phyloP scores from a whole-genome alignment of 441 rosid genomes.

The Biscutella laevigata region DNA sequence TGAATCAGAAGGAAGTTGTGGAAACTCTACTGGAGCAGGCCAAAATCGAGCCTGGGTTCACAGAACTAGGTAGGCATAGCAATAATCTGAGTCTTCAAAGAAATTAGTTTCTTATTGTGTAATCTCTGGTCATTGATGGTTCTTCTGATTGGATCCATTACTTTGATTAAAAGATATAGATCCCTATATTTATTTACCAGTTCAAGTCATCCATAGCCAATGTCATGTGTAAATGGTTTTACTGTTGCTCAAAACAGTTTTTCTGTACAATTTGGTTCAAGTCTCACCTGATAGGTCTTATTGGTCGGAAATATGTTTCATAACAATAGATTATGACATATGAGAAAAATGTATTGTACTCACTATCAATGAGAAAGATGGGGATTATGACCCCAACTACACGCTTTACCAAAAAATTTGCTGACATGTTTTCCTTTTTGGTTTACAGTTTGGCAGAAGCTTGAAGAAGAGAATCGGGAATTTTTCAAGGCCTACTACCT shows the following conservation, averaged over 20 bases:
- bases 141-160: background rate
- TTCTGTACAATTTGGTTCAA: background rate
- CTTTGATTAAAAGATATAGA: background rate
- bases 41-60: conserved; percentile 94
- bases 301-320: background rate
- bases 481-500: conserved; percentile 87
- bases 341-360: background rate
- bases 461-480: conserved; percentile 93
- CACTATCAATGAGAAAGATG: background rate
- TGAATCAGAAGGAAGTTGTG: conserved; percentile 88
- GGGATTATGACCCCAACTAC: background rate
- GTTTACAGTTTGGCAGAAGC: conserved; percentile 95
- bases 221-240: background rate
- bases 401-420: background rate
- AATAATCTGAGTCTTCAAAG: background rate
- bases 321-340: background rate
- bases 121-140: background rate
- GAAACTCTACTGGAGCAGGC: conserved; percentile 77
- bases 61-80: conserved; percentile 69
- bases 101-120: background rate
- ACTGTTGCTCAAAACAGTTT: background rate
- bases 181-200: background rate
- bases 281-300: background rate
- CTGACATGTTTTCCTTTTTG: conserved; percentile 1
- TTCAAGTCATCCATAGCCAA: background rate